Base-by-base conservation (phyloP, 2,329 filamentous ascomycete genomes). In the Neocucurbitaria cava region DNA sequence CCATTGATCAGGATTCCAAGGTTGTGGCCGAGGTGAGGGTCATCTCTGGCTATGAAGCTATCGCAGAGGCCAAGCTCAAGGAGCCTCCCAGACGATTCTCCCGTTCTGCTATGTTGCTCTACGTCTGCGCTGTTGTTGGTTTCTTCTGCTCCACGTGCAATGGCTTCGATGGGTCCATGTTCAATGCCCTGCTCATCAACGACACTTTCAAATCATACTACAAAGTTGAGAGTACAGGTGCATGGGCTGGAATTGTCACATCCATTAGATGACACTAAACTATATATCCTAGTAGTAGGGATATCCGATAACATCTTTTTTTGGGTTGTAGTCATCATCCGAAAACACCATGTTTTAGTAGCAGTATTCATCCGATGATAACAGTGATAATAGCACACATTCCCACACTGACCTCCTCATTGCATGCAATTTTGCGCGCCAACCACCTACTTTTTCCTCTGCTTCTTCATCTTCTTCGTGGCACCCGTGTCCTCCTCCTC, bases 151-250 rank as follows among this genome's bases (percentile, higher is more conserved):
- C 80, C 21, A 84, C 81, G 8, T 81, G 82, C 78, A 85, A 85
- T 67, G 84, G 84, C 24, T 86, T 83, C 58, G 84, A 87, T 59
- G 83, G 83, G 33, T 83, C 81, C 24, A 78, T 87, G 45, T 83
- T 85, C 64, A 81, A 80, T 52, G 80, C 80, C 31, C 70, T 85
- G 21, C 56, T 61, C 28, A 59, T 80, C 35, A 85, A 85, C 72
- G 74, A 73, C 24, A 58, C 64, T 15, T 81, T 81, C 70, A 68
- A 76, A 33, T 59, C 71, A 5, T 77, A 76, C 61, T 82, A 80
- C 68, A 56, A 77, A 31, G 78, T 75, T 26, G 61, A 68, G 11
- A 74, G 74, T 43, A 70, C 72, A 13, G 80, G 80, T 24, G 73
- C 74, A 21, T 79, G 78, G 78, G 74, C 78, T 9, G 79, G 75